Evolutionary conservation across 108 stramenopile genomes (phyloP), one percentile per base, ranked within the genome.

Genomic region (Nitzschia sp.): DNA sequence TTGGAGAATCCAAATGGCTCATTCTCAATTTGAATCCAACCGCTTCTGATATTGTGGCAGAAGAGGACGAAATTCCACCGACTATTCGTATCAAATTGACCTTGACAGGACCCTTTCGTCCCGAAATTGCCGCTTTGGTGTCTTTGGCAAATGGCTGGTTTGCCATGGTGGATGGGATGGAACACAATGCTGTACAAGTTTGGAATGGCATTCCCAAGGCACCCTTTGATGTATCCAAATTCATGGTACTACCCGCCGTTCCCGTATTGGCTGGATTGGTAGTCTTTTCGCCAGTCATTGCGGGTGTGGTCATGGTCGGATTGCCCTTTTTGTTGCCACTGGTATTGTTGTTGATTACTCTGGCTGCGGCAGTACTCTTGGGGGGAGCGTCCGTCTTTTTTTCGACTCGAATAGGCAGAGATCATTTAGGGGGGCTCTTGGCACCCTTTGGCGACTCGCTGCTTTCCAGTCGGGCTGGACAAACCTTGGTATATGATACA

Each of bases 261-360:
- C 93, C 90, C 1, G 13, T 91, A 13, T 67, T 86, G 0, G 75
- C 89, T 1, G 24, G 76, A 25, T 34, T 72, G 11, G 82, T 86
- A 3, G 89, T 77, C 0, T 54, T 62, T 2, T 35, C 74, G 9
- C 93, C 93, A 24, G 68, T 95, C 48, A 1, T 89, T 0, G 63
- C 64, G 15, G 91, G 86, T 1, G 33, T 90, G 3, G 36, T 80
- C 15, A 67, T 86, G 8, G 61, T 91, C n/a, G 80, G 78, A n/a
- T 60, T 95, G 30, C 94, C 94, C 28, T 66, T 95, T 59, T 70
- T 91, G 34, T 65, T 95, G 26, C 94, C 91, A 15, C 3, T 92
- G 0, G 54, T 64, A 11, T 28, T 83, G 9, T 59, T 69, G 1
- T 23, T 57, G 9, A 49, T 58, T 11, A 70, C 62, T 2, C 33